Evolutionary conservation across 306 rosid genomes (phyloP).

Genomic region (Lithocarpus polystachyus): DNA sequence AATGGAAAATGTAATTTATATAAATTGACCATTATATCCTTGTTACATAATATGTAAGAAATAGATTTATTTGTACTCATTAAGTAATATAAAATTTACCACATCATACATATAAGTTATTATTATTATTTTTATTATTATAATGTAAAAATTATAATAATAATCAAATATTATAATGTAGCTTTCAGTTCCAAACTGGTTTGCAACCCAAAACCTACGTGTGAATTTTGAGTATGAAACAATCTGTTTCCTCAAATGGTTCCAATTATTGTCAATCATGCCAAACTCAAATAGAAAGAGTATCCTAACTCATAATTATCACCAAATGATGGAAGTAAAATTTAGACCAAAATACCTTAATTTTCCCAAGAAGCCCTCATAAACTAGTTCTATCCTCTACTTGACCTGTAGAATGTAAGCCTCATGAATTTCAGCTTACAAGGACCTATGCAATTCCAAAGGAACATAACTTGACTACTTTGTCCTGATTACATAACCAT

Average conservation of each 20-base stretch:
- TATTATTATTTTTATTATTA: no score
- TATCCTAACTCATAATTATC: background rate
- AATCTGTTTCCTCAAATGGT: background rate
- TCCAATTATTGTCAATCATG: background rate
- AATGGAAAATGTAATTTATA: no score
- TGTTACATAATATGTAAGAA: no score
- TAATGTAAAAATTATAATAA: no score
- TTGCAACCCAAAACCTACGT: background rate
- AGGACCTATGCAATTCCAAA: background rate
- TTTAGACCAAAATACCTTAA: background rate
- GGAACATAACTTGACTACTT: background rate
- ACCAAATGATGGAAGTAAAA: background rate
- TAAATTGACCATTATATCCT: no score
- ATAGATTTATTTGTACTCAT: no score
- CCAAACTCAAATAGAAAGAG: background rate
- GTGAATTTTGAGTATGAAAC: background rate
- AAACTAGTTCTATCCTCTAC: background rate
- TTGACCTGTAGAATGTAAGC: background rate
- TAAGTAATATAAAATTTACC: no score
- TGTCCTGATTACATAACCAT: background rate
- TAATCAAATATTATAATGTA: no score
- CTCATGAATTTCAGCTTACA: background rate
- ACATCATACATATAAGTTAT: no score
- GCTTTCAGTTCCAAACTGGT: background rate
- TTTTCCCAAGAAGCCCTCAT: background rate